These are phyloP conservation scores for Aspergillus viridinutans DNA, from an alignment of 2,329 filamentous ascomycete species.

Conservation along the genomic window DNA sequence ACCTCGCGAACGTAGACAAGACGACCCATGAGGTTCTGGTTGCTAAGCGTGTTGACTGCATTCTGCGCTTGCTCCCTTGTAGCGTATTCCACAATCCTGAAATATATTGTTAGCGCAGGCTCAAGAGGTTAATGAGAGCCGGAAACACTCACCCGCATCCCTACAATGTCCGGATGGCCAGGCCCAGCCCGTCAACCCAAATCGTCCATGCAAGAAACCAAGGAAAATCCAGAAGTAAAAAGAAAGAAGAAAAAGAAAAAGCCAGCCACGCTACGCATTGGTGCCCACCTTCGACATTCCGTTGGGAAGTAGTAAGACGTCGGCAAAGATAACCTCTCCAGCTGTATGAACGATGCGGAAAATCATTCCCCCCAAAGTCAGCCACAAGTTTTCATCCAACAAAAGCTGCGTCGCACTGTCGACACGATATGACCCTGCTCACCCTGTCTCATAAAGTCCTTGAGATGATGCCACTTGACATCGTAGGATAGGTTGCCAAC, in stretches of 20 bases:
- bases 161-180: conserved; percentile 88
- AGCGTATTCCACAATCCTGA: conserved; percentile 99
- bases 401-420: conserved; percentile 17
- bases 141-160: conserved; percentile 87
- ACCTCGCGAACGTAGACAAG: conserved; percentile 98
- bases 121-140: not conserved
- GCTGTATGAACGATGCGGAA: conserved; percentile 53
- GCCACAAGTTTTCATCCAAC: conserved; percentile 20
- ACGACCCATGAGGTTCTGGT: conserved; percentile 97
- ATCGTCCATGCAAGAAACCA: conserved; percentile 70
- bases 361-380: conserved; percentile 36
- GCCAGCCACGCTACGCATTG: conserved; percentile 85
- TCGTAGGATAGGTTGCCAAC: conserved; percentile 99
- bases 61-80: conserved; percentile 98
- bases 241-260: conserved; percentile 61
- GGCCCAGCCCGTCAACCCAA: conserved; percentile 98
- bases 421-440: conserved; percentile 41
- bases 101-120: conserved; percentile 11
- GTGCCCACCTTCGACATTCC: conserved; percentile 99
- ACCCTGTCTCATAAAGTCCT: conserved; percentile 99
- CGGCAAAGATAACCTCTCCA: conserved; percentile 98
- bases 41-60: conserved; percentile 95
- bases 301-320: conserved; percentile 98
- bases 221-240: conserved; percentile 60
- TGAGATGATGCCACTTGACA: conserved; percentile 99